phyloP scores from a whole-genome alignment of 1,284 basidiomycete species.

The Ceratobasidium sp. region DNA sequence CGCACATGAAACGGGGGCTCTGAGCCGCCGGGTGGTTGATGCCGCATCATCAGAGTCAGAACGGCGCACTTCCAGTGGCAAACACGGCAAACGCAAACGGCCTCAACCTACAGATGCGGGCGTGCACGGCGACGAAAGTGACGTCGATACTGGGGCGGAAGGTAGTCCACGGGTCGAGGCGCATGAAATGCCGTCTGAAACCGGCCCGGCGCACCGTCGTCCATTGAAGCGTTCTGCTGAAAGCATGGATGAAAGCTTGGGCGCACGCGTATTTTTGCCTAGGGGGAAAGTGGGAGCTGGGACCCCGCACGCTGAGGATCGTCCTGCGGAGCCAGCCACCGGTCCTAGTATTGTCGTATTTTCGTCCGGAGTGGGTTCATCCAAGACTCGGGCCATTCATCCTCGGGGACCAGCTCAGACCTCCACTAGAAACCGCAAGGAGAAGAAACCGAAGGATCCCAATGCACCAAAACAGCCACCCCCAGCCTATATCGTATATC shows the following conservation, averaged over 20 bases:
- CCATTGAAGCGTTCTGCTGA: not conserved
- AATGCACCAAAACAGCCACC: conserved; percentile 93
- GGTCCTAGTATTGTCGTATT: conserved; percentile 37
- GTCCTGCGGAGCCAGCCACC: not conserved
- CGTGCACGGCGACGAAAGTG: conserved; percentile 15
- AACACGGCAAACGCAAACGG: conserved; percentile 20
- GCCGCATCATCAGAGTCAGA: not conserved
- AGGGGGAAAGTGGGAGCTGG: conserved; percentile 3
- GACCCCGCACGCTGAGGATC: not conserved
- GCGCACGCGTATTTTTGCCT: conserved; percentile 7
- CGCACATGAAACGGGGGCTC: not conserved
- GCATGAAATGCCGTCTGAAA: conserved; percentile 12
- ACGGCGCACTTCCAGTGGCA: not conserved
- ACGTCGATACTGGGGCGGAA: not conserved
- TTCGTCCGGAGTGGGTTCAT: conserved; percentile 8
- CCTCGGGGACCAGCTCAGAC: not conserved
- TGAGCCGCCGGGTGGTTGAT: not conserved
- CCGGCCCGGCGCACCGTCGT: not conserved
- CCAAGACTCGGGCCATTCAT: conserved; percentile 6
- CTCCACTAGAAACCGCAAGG: conserved; percentile 17
- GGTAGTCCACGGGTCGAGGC: conserved; percentile 7
- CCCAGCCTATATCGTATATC: conserved; percentile 95
- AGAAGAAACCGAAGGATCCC: conserved; percentile 68
- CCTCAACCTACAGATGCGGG: not conserved
- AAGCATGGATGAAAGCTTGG: not conserved